These are phyloP conservation scores for Coemansia sp. DNA, from an alignment of 192 early-diverging fungal species.

Conservation along the genomic window DNA sequence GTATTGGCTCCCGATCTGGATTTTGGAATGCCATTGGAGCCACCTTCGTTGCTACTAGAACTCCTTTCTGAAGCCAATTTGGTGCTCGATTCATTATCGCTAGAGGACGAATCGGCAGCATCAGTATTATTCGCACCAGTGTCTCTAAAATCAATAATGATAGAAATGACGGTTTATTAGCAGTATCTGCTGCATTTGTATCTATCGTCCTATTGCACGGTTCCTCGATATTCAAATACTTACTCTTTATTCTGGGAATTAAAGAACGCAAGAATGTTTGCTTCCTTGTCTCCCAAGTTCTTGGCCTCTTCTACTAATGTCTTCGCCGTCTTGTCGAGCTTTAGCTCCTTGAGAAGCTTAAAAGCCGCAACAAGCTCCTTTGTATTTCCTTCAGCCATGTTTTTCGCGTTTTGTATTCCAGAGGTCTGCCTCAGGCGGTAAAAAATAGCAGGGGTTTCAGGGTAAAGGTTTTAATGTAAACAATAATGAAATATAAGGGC, in stretches of 20 bases:
- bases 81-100: constrained; percentile 10
- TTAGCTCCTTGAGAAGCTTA: constrained; percentile 25
- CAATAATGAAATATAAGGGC: not conserved
- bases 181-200: not conserved
- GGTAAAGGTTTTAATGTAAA: not conserved
- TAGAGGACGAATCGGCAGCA: not conserved
- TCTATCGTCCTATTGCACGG: not conserved
- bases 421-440: not conserved
- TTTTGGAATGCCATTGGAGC: not conserved
- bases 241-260: constrained; percentile 10
- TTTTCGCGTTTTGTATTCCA: not conserved
- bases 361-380: constrained; percentile 29
- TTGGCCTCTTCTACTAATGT: constrained; percentile 28
- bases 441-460: not conserved
- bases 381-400: constrained; percentile 18
- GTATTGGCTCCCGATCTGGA: not conserved
- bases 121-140: not conserved
- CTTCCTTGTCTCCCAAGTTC: constrained; percentile 9
- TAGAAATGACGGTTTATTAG: not conserved
- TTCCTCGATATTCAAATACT: constrained; percentile 3
- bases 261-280: constrained; percentile 14
- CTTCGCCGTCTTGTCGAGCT: constrained; percentile 24
- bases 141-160: not conserved
- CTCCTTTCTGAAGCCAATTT: constrained; percentile 4
- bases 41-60: not conserved